Percentiles rank a stretch among this genome's conserved stretches.
phyloP scores from a whole-genome alignment of 2,329 filamentous ascomycete genomes.

The Claviceps spartinae region DNA sequence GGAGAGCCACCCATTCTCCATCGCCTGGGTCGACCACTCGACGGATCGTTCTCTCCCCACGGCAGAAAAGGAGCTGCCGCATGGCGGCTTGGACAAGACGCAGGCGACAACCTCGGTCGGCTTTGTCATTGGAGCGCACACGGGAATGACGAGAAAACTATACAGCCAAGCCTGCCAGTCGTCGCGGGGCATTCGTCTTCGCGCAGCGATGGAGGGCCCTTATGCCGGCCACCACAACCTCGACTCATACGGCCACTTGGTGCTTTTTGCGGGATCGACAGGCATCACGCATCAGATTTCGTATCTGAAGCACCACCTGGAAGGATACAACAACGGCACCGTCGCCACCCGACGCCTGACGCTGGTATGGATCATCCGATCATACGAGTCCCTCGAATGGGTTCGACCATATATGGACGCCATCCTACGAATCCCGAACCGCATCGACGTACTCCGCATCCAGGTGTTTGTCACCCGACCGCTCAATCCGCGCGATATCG shows the following conservation, averaged over 20 bases:
- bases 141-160: conserved; percentile 74
- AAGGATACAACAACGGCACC: conserved; percentile 54
- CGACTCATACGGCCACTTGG: conserved; percentile 80
- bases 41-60: conserved; percentile 24
- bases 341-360: conserved; percentile 71
- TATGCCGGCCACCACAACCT: conserved; percentile 76
- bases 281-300: conserved; percentile 93
- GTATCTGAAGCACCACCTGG: conserved; percentile 65
- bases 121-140: conserved; percentile 76
- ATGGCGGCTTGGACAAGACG: conserved; percentile 24
- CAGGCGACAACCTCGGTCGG: conserved; percentile 47
- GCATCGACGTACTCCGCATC: conserved; percentile 72
- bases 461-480: conserved; percentile 85
- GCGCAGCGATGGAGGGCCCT: conserved; percentile 75
- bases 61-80: conserved; percentile 28
- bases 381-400: conserved; percentile 84
- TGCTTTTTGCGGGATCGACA: conserved; percentile 84
- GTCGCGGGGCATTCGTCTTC: conserved; percentile 44
- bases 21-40: conserved; percentile 56
- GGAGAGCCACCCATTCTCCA: conserved; percentile 68
- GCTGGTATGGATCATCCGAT: conserved; percentile 86
- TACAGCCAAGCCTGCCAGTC: conserved; percentile 52
- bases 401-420: conserved; percentile 71
- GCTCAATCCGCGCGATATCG: conserved; percentile 67
- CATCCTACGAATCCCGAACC: conserved; percentile 63